Conservation (phyloP, 2,329 filamentous ascomycete species). For the Hypoxylon sp. region DNA sequence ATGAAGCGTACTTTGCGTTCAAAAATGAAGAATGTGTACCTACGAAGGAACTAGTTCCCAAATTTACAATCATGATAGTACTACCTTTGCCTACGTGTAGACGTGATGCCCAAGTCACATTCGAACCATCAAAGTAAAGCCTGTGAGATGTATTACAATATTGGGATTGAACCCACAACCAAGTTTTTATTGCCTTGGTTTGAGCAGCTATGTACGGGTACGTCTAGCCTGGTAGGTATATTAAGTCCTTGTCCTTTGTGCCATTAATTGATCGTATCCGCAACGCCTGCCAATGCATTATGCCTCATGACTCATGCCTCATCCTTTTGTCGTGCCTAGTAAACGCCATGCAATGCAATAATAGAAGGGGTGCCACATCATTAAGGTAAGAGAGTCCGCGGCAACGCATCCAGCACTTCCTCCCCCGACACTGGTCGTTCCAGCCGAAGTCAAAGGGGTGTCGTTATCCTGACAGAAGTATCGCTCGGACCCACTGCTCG, state of each 20-base stretch:
- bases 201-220: neutral
- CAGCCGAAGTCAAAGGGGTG: neutral
- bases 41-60: neutral
- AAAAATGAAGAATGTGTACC: conserved; percentile 3
- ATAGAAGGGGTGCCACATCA: neutral
- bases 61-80: conserved; percentile 13
- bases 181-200: neutral
- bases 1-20: neutral
- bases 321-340: neutral
- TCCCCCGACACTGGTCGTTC: neutral
- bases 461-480: neutral
- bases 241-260: neutral
- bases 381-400: neutral
- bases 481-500: neutral
- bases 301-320: neutral
- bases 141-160: neutral
- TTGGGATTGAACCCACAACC: neutral
- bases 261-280: neutral
- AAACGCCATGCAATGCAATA: conserved; percentile 1
- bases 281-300: neutral
- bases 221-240: neutral
- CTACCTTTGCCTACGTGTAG: neutral
- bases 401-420: neutral
- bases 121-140: neutral
- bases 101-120: neutral